These are phyloP conservation scores for Nakazawaea wickerhamii DNA, from an alignment of 805 yeast genomes.

Conservation along the genomic window DNA sequence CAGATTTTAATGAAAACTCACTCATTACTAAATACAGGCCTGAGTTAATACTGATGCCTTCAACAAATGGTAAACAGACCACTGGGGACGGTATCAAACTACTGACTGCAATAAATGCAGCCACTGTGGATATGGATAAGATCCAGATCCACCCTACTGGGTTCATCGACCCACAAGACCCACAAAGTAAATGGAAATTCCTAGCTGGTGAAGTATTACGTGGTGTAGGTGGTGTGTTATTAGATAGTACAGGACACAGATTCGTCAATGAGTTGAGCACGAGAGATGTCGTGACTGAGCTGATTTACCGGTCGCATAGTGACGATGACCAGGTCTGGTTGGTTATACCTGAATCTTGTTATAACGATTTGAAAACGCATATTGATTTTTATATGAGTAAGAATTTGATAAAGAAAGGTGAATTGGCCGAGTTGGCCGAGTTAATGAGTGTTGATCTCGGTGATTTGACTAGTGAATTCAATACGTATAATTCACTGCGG, in stretches of 20 bases:
- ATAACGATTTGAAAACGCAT: slow-evolving; percentile 39
- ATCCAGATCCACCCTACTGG: slow-evolving; percentile 63
- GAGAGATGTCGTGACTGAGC: slow-evolving; percentile 46
- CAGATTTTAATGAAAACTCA: slow-evolving; percentile 32
- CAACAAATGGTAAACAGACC: slow-evolving; percentile 52
- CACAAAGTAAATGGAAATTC: slow-evolving; percentile 41
- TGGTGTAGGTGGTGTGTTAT: slow-evolving; percentile 52
- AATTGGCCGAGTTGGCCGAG: slow-evolving; percentile 26
- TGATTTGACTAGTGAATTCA: slow-evolving; percentile 21
- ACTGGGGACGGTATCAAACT: slow-evolving; percentile 55
- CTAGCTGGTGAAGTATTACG: slow-evolving; percentile 56
- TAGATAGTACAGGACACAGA: slow-evolving; percentile 41
- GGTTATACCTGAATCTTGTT: slow-evolving; percentile 39
- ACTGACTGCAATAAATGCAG: slow-evolving; percentile 42
- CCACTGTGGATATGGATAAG: slow-evolving; percentile 51
- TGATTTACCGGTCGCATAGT: slow-evolving; percentile 25
- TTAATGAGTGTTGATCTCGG: slow-evolving; percentile 19
- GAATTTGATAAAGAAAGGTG: slow-evolving; percentile 27
- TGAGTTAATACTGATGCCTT: slow-evolving; percentile 39
- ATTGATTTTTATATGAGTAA: slow-evolving; percentile 45
- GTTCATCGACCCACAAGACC: slow-evolving; percentile 40
- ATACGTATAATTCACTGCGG: background rate
- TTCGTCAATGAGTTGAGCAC: slow-evolving; percentile 51
- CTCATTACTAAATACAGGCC: slow-evolving; percentile 39
- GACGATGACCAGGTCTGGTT: slow-evolving; percentile 28